These are phyloP conservation scores for Dictyostelium intermedium DNA, from an alignment of 78 protist genomes.

Conservation along the genomic window DNA sequence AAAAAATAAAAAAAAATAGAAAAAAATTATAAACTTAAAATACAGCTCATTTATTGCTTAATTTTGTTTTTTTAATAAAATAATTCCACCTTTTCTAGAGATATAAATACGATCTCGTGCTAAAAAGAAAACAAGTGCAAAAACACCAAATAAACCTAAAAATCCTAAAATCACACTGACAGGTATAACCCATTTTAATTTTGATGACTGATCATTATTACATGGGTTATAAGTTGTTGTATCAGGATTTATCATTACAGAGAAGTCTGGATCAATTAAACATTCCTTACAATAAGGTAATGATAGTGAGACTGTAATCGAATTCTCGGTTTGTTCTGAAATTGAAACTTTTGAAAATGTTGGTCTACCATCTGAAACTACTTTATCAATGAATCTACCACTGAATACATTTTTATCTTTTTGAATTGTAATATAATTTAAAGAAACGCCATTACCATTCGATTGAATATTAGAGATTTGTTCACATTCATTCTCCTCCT, in stretches of 20 bases:
- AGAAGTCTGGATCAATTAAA: slow-evolving; percentile 43
- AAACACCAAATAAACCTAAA: neutral
- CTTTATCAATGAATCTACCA: slow-evolving; percentile 35
- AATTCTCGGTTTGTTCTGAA: neutral
- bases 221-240: neutral
- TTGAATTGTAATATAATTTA: slow-evolving; percentile 23
- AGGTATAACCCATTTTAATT: neutral
- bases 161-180: neutral
- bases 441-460: neutral
- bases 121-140: neutral
- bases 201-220: neutral
- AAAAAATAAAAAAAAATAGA: too few relatives aligned
- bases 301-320: neutral
- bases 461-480: neutral
- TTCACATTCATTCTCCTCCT: neutral
- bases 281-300: slow-evolving; percentile 11
- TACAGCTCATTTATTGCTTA: too few relatives aligned
- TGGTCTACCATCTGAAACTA: slow-evolving; percentile 22
- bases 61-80: too few relatives aligned
- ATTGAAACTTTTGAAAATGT: neutral
- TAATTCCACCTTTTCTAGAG: neutral
- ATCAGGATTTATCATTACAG: neutral
- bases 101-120: neutral
- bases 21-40: too few relatives aligned
- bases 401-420: slow-evolving; percentile 10